Percentiles rank a stretch among this genome's conserved stretches.
Evolutionary conservation across 805 yeast genomes (phyloP).

Genomic region (Diddensiella santjacobensis): DNA sequence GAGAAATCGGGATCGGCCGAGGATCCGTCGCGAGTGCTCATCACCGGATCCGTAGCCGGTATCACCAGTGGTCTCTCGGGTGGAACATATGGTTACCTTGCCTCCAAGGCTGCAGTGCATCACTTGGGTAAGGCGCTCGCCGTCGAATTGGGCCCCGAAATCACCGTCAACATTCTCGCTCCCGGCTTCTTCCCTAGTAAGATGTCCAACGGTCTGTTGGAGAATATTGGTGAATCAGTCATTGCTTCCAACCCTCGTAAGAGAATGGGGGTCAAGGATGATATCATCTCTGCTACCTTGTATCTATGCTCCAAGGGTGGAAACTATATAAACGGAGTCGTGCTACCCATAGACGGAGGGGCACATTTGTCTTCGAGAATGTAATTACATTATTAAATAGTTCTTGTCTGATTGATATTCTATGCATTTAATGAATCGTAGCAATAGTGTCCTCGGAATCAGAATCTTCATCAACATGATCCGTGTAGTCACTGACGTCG

Average conservation of each 20-base stretch:
- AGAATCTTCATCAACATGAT: conserved; percentile 8
- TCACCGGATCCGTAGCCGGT: conserved; percentile 67
- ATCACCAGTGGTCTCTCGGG: conserved; percentile 39
- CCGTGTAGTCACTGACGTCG: conserved; percentile 2
- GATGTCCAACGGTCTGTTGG: conserved; percentile 65
- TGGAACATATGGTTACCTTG: conserved; percentile 66
- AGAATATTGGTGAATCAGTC: conserved; percentile 51
- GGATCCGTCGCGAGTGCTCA: conserved; percentile 62
- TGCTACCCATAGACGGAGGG: conserved; percentile 72
- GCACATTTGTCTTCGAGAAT: conserved; percentile 19
- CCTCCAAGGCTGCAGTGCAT: conserved; percentile 72
- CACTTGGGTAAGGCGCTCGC: conserved; percentile 65
- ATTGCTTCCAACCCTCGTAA: conserved; percentile 52
- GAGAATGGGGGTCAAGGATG: conserved; percentile 60
- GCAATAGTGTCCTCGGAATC: conserved; percentile 7
- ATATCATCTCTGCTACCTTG: conserved; percentile 51
- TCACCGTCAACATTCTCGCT: conserved; percentile 66
- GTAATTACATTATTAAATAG: conserved; percentile 6
- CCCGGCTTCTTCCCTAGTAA: conserved; percentile 77
- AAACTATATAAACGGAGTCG: conserved; percentile 61
- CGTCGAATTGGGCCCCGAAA: conserved; percentile 58
- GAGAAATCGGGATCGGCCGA: conserved; percentile 47
- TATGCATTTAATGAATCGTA: neutral
- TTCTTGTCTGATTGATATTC: neutral
- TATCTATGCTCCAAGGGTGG: conserved; percentile 56